Evolutionary conservation across 192 early-diverging fungal species (phyloP), one percentile per base, ranked within the genome.

Genomic region (Entophlyctis luteolus): DNA sequence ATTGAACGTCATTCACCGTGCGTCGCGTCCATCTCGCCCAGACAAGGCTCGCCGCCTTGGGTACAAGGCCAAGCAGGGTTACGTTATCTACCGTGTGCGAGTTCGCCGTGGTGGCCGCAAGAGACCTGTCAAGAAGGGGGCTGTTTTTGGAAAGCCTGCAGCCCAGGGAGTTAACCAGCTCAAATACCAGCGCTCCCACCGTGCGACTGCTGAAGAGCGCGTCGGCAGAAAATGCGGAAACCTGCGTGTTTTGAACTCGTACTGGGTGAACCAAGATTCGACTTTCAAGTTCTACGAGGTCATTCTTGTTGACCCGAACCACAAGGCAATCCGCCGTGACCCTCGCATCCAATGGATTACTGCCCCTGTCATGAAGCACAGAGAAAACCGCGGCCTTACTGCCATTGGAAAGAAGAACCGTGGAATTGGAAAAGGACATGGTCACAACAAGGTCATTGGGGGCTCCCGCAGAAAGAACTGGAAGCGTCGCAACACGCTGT

Each of bases 11-110:
- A 93, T 99, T 81, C 94, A 97, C 87, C 93, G 96, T 75, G 96
- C 94, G 50, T 95, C 94, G 63, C 93, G 95, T 75, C 93, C 96
- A 55, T 94, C 95, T 71, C 94, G 95, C 76, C 94, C 94, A 67
- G 94, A 97, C 81, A 97, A 97, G 89, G 96, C 96, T 48, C 93
- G 96, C 81, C 93, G 96, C 79, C 84, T 99, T 48, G 96, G 96
- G 66, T 99, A 99, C 93, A 98, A 98, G 87, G 96, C 96, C 85
- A 99, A 99, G 89, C 96, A 98, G 84, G 96, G 96, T 75, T 99
- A 89, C 79, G 93, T 99, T 67, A 88, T 99, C 84, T 99, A 99
- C 91, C 91, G 95, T 75, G 87, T 99, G 76, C 94, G 96, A 78
- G 93, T 99, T 62, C 93, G 96, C 77, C 93, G 96, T 83, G 96